Conservation (phyloP, 2,329 filamentous ascomycete genomes). For the Chalaropsis thielavioides region DNA sequence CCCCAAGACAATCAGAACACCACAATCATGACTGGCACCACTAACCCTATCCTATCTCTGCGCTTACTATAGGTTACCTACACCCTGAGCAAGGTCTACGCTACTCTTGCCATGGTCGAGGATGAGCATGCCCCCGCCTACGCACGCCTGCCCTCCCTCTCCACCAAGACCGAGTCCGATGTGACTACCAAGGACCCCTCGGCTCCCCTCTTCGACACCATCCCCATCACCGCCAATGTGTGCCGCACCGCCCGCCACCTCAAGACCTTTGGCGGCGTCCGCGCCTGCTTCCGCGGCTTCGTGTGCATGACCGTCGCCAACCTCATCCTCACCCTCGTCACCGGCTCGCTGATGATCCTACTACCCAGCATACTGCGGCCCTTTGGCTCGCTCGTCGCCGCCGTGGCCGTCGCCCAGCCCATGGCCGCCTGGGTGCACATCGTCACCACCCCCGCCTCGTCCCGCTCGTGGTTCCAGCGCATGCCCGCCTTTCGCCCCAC, state of each 20-base stretch:
- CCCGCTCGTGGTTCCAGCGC: constrained; percentile 51
- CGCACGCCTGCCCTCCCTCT: constrained; percentile 34
- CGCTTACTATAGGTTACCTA: constrained; percentile 32
- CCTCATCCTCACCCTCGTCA: constrained; percentile 32
- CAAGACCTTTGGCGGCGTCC: constrained; percentile 46
- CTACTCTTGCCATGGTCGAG: constrained; percentile 43
- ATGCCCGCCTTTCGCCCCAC: constrained; percentile 50
- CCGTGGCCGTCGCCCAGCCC: constrained; percentile 45
- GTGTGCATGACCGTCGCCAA: constrained; percentile 31
- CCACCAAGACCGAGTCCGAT: constrained; percentile 22
- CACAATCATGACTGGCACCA: no score
- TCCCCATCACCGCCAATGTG: constrained; percentile 36
- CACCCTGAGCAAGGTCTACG: constrained; percentile 36
- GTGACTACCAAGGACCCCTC: constrained; percentile 22
- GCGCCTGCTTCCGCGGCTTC: constrained; percentile 53
- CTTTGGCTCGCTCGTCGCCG: constrained; percentile 33
- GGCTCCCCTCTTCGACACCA: constrained; percentile 24
- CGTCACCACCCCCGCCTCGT: constrained; percentile 57
- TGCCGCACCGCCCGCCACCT: constrained; percentile 42
- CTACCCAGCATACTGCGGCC: constrained; percentile 27
- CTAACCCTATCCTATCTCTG: background rate
- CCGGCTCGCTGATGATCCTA: constrained; percentile 21
- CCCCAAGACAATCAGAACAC: no score
- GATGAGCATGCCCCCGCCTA: constrained; percentile 43
- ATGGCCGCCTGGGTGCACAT: constrained; percentile 72